A percentile compares a stretch with the other conserved stretches of the same genome.
Conservation (phyloP, 1,284 basidiomycete genomes). For the Sporisorium sorghi region DNA sequence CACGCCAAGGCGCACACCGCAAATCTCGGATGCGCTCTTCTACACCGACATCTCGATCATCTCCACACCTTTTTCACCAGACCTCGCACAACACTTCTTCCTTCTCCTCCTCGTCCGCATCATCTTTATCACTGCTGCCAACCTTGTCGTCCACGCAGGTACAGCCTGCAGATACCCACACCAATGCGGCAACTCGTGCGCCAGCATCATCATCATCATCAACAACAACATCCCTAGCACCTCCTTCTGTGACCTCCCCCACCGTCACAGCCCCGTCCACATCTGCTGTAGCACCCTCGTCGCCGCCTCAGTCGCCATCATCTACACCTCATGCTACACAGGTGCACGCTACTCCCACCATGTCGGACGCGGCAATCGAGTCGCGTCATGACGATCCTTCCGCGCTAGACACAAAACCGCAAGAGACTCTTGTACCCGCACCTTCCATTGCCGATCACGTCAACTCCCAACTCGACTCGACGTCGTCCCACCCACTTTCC, state of each 20-base stretch:
- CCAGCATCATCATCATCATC: conserved; percentile 7
- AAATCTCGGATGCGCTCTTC: conserved; percentile 31
- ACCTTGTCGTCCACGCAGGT: background rate
- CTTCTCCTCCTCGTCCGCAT: background rate
- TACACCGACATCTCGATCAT: conserved; percentile 24
- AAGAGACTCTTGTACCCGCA: background rate
- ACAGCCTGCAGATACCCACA: conserved; percentile 4
- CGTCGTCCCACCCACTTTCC: conserved; percentile 13
- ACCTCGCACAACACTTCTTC: background rate
- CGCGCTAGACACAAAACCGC: conserved; percentile 1
- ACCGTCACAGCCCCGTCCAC: background rate
- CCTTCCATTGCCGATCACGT: background rate
- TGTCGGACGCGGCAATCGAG: conserved; percentile 36
- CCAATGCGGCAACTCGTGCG: conserved; percentile 7
- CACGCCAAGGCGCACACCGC: conserved; percentile 15
- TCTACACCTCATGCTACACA: conserved; percentile 18
- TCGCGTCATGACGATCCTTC: conserved; percentile 25
- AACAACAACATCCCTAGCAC: background rate
- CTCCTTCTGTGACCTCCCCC: conserved; percentile 1
- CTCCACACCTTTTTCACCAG: conserved; percentile 24
- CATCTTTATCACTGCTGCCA: background rate
- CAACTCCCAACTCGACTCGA: background rate
- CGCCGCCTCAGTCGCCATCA: background rate
- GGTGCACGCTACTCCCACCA: conserved; percentile 12
- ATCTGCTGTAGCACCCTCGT: background rate